Evolutionary conservation across 495 filamentous ascomycete species (phyloP).

Genomic region (Immersiella caudata): DNA sequence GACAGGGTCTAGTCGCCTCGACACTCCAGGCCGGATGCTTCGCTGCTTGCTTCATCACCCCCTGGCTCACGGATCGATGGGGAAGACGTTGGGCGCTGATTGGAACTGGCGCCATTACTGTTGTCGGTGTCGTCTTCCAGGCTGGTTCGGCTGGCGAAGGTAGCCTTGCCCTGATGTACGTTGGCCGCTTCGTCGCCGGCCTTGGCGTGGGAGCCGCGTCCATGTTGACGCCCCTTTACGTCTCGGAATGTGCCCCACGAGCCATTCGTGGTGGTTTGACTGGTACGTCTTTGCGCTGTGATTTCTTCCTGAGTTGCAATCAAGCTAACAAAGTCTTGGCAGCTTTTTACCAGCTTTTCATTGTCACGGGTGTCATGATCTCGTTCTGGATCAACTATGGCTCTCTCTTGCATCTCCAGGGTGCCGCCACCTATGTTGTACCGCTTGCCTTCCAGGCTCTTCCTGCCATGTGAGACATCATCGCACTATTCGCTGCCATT

Average conservation of each 20-base stretch:
- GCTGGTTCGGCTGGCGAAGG: constrained; percentile 38
- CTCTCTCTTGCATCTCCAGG: constrained; percentile 50
- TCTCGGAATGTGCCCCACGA: constrained; percentile 68
- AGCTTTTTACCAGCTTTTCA: constrained; percentile 69
- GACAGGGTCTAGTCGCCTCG: constrained; percentile 54
- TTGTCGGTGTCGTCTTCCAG: constrained; percentile 47
- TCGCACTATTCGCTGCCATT: background rate
- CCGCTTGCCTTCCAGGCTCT: constrained; percentile 66
- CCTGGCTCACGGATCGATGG: constrained; percentile 58
- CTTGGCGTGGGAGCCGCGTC: constrained; percentile 67
- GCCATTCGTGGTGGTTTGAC: constrained; percentile 72
- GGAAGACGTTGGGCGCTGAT: constrained; percentile 43
- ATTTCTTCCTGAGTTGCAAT: too few species aligned
- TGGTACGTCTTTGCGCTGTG: constrained; percentile 33
- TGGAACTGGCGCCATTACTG: constrained; percentile 42
- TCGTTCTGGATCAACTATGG: constrained; percentile 67
- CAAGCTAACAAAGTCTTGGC: background rate
- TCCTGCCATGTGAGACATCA: constrained; percentile 48
- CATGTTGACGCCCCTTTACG: constrained; percentile 63
- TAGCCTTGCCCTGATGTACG: constrained; percentile 60
- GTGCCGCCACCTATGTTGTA: constrained; percentile 42
- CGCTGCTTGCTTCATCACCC: constrained; percentile 59
- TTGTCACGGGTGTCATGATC: constrained; percentile 64
- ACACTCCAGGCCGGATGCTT: constrained; percentile 68
- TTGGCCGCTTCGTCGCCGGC: constrained; percentile 68